Conservation (phyloP, 176 grass and related monocot genomes). For the Calamus simplicifolius region DNA sequence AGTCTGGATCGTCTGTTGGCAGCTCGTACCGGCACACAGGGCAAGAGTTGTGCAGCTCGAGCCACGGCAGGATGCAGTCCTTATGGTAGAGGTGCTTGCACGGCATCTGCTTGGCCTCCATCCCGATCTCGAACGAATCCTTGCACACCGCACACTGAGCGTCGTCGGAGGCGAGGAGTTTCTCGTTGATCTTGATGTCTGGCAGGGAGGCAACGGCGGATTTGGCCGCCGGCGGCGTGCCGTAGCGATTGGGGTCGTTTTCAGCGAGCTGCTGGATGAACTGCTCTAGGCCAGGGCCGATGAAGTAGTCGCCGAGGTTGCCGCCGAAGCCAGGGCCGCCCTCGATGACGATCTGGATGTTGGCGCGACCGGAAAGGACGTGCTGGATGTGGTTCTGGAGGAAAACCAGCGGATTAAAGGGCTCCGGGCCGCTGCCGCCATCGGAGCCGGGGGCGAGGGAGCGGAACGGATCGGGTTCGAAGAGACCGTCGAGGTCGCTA, state of each 20-base stretch:
- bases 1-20: conserved; percentile 59
- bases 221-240: conserved; percentile 72
- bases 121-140: conserved; percentile 64
- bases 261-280: conserved; percentile 97
- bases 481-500: too few species aligned
- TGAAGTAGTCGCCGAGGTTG: conserved; percentile 85
- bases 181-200: conserved; percentile 41
- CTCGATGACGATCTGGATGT: conserved; percentile 22
- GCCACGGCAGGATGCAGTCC: conserved; percentile 93
- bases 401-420: conserved; percentile 12
- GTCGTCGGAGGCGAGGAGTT: conserved; percentile 53
- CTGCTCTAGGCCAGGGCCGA: conserved; percentile 86
- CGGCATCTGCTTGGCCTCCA: conserved; percentile 65
- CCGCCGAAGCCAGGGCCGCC: conserved; percentile 11
- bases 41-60: conserved; percentile 92
- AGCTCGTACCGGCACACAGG: conserved; percentile 84
- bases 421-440: background rate
- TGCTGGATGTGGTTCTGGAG: conserved; percentile 11
- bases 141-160: conserved; percentile 90
- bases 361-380: conserved; percentile 3
- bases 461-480: too few species aligned
- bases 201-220: conserved; percentile 61
- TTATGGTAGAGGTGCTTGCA: conserved; percentile 95
- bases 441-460: too few species aligned
- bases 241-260: conserved; percentile 93